phyloP scores from a whole-genome alignment of 176 grass and related monocot genomes.

The Cenchrus fungigraminus region DNA sequence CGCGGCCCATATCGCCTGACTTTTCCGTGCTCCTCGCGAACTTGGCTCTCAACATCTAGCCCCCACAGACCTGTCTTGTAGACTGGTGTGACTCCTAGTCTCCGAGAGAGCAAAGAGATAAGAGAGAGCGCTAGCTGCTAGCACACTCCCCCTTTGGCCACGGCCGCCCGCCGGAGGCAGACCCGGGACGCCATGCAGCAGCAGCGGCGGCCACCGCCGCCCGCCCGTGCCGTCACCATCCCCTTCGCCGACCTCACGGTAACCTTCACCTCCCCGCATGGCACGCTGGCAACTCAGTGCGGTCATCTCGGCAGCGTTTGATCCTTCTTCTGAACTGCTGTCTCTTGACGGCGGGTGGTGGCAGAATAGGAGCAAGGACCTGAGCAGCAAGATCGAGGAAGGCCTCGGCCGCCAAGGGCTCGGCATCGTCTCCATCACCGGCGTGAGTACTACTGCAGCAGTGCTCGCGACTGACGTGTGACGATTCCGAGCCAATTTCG shows the following conservation, averaged over 20 bases:
- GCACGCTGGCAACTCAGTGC: too few relatives aligned
- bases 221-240: constrained; percentile 65
- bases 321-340: not conserved
- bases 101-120: too few relatives aligned
- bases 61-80: too few relatives aligned
- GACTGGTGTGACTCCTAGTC: too few relatives aligned
- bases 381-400: constrained; percentile 76
- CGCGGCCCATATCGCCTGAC: too few relatives aligned
- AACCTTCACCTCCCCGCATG: not conserved
- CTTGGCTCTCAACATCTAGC: too few relatives aligned
- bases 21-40: too few relatives aligned
- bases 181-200: not conserved
- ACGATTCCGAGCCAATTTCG: too few relatives aligned
- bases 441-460: constrained; percentile 49
- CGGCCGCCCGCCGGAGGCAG: too few relatives aligned
- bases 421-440: constrained; percentile 80
- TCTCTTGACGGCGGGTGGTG: not conserved
- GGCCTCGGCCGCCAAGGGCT: constrained; percentile 76
- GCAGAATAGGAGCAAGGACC: constrained; percentile 74
- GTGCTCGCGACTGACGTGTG: too few relatives aligned
- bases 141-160: too few relatives aligned
- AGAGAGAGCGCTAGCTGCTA: too few relatives aligned
- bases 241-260: constrained; percentile 76
- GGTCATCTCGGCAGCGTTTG: not conserved
- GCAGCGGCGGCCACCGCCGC: not conserved